phyloP scores from a whole-genome alignment of 2,329 filamentous ascomycete genomes.

The Aspergillus eucalypticola region DNA sequence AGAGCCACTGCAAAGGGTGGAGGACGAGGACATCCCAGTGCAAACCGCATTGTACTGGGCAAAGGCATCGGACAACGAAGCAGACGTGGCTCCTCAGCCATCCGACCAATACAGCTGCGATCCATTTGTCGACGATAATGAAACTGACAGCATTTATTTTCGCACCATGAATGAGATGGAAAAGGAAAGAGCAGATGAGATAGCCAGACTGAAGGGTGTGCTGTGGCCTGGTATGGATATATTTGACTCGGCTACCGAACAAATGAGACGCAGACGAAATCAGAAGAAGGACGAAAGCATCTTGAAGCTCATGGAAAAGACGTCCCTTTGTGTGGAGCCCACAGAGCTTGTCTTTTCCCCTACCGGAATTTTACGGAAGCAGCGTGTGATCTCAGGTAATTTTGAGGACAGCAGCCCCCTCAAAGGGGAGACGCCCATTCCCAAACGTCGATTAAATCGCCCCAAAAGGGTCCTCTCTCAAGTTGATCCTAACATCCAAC shows the following conservation, averaged over 20 bases:
- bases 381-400: conserved; percentile 50
- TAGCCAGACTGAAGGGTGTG: conserved; percentile 49
- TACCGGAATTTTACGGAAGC: conserved; percentile 43
- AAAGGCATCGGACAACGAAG: conserved; percentile 1
- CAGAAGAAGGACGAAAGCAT: conserved; percentile 53
- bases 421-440: conserved; percentile 48
- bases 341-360: conserved; percentile 51
- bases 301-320: conserved; percentile 49
- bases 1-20: conserved; percentile 14
- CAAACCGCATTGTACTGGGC: conserved; percentile 19
- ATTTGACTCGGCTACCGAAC: conserved; percentile 52
- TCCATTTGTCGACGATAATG: conserved; percentile 23
- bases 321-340: conserved; percentile 47
- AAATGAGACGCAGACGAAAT: conserved; percentile 52
- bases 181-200: conserved; percentile 39
- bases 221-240: conserved; percentile 55
- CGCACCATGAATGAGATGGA: conserved; percentile 25
- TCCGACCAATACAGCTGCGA: conserved; percentile 19
- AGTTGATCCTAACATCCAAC: conserved; percentile 35
- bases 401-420: conserved; percentile 50
- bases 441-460: conserved; percentile 36
- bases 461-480: conserved; percentile 35
- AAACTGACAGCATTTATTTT: conserved; percentile 20
- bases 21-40: conserved; percentile 16
- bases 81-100: neutral